These are phyloP conservation scores for Cichorium intybus DNA, from an alignment of 140 eudicot species.

Conservation along the genomic window DNA sequence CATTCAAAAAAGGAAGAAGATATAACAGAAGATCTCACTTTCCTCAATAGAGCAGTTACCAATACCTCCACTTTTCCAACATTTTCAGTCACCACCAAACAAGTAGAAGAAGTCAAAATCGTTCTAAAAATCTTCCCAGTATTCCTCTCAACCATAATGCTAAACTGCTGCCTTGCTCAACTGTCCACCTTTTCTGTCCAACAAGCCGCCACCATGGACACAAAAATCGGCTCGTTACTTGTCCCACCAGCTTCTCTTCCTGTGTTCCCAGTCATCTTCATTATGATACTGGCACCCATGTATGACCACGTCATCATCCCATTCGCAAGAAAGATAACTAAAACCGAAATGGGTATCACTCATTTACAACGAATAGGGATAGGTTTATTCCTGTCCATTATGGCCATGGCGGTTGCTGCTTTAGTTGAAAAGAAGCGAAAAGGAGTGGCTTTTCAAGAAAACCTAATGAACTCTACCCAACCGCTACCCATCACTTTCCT, in stretches of 20 bases:
- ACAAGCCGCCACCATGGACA: slow-evolving; percentile 97
- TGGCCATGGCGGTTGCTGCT: slow-evolving; percentile 89
- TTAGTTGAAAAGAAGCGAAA: slow-evolving; percentile 73
- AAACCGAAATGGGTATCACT: slow-evolving; percentile 80
- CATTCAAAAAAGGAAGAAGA: slow-evolving; percentile 2
- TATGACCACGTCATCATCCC: slow-evolving; percentile 68
- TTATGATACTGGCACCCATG: slow-evolving; percentile 74
- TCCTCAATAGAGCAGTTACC: slow-evolving; percentile 45
- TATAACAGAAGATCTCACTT: slow-evolving; percentile 31
- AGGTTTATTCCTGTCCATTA: slow-evolving; percentile 60
- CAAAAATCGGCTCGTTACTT: slow-evolving; percentile 51
- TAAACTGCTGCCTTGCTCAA: slow-evolving; percentile 97
- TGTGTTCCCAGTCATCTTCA: slow-evolving; percentile 79
- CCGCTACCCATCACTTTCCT: slow-evolving; percentile 81
- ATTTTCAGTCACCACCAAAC: slow-evolving; percentile 50
- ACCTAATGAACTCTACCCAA: slow-evolving; percentile 44
- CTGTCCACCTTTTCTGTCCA: slow-evolving; percentile 92
- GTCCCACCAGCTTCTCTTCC: slow-evolving; percentile 96
- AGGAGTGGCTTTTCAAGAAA: slow-evolving; percentile 39
- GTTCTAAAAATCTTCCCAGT: slow-evolving; percentile 72
- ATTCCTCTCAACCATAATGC: slow-evolving; percentile 75
- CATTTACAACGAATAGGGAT: slow-evolving; percentile 73
- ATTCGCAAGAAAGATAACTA: slow-evolving; percentile 56
- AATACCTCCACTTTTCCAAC: slow-evolving; percentile 29
- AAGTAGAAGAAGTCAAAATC: slow-evolving; percentile 71